phyloP scores from a whole-genome alignment of 2,329 filamentous ascomycete genomes.

The Tolypocladium inflatum region DNA sequence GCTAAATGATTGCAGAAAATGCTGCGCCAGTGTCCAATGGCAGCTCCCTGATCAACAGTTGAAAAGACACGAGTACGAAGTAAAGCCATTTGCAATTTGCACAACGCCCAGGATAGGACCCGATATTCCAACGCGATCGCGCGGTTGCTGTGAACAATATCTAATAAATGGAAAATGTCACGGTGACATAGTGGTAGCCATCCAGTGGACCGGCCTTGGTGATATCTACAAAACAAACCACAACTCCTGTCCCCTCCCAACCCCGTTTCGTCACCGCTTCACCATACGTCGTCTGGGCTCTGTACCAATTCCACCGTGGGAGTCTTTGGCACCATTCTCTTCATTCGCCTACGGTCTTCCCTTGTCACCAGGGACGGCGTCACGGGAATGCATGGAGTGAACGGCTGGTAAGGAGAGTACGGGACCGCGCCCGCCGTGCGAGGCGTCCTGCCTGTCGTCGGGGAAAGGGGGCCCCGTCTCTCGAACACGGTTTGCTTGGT shows the following conservation, averaged over 20 bases:
- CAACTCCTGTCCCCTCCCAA: background rate
- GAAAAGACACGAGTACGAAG: background rate
- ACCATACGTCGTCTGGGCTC: constrained; percentile 57
- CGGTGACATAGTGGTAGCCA: constrained; percentile 12
- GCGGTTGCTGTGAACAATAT: background rate
- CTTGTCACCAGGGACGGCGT: constrained; percentile 66
- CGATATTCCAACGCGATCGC: background rate
- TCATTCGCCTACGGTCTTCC: constrained; percentile 61
- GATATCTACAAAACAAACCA: constrained; percentile 14
- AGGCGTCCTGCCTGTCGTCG: constrained; percentile 51
- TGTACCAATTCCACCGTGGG: constrained; percentile 53
- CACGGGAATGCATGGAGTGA: constrained; percentile 64
- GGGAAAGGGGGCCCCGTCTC: constrained; percentile 42
- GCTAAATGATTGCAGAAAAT: too few relatives aligned
- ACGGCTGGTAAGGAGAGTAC: constrained; percentile 73
- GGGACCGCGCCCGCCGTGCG: constrained; percentile 53
- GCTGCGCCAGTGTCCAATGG: too few relatives aligned
- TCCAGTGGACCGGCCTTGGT: constrained; percentile 7
- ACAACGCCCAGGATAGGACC: background rate
- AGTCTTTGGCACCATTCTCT: constrained; percentile 53
- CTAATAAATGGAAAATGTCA: constrained; percentile 6
- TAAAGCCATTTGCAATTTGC: background rate
- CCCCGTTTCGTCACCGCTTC: constrained; percentile 9
- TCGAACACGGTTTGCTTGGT: constrained; percentile 60
- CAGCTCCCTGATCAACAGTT: too few relatives aligned